Evolutionary conservation across 2,329 filamentous ascomycete species (phyloP), one percentile per base, ranked within the genome.

Genomic region (Hypomyces perniciosus): DNA sequence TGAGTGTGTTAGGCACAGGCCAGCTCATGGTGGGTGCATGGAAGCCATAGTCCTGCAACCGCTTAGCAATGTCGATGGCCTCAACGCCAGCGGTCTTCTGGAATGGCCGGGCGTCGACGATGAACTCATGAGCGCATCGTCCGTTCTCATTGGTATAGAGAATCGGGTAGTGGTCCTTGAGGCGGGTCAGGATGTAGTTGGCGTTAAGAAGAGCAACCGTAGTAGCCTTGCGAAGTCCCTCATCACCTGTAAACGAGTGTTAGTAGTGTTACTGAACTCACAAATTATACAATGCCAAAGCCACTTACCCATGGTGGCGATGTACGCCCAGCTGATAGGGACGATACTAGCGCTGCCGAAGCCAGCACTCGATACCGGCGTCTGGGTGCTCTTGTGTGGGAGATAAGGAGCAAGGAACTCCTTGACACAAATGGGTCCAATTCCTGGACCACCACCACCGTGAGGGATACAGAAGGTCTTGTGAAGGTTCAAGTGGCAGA

Each of bases 381-480:
- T 78, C 57, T 63, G 59, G 30, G 56, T 57, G 48, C 63, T 57
- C 48, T 62, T 61, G 43, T 65, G 60, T 33, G 65, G 62, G 34
- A 96, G 78, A 76, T 84, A 90, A 5, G 83, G 81, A 6, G 79
- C 72, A 45, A 97, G 82, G 62, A 95, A 88, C 54, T 83, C 73
- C 67, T 91, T 93, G 50, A 96, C 92, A 65, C 90, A 91, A 59
- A 97, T 95, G 48, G 92, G 92, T 2, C 92, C 92, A 35, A 96
- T 89, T 62, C 92, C 92, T 8, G 92, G 92, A 12, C 92, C 92
- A 57, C 92, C 92, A 56, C 92, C 92, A 50, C 92, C 92, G 70
- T 97, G 92, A 43, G 92, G 92, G 62, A 97, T 97, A 68, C 92
- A 97, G 77, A 97, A 97, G 3, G 92, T 97, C 80, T 97, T 97